Percentiles rank a stretch among this genome's conserved stretches.
These are phyloP conservation scores for Colletotrichum scovillei DNA, from an alignment of 2,329 filamentous ascomycete genomes.

Conservation along the genomic window DNA sequence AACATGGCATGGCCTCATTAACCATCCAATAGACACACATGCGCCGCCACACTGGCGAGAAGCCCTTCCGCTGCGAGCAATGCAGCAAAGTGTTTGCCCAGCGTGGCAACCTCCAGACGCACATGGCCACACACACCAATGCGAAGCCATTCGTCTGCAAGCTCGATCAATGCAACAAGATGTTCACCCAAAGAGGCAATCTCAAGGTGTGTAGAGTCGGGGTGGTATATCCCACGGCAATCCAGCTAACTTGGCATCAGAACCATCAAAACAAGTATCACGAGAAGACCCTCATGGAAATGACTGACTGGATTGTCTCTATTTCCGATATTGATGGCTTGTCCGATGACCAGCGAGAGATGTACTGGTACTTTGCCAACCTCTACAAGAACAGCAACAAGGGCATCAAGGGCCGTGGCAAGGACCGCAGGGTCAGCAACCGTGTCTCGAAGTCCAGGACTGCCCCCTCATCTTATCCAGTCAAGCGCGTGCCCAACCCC, in stretches of 20 bases:
- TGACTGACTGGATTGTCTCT: constrained; percentile 78
- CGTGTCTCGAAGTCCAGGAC: constrained; percentile 39
- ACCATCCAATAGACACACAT: constrained; percentile 75
- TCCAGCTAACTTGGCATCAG: constrained; percentile 51
- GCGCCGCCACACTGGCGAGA: constrained; percentile 87
- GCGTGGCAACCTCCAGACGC: constrained; percentile 85
- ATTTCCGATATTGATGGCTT: constrained; percentile 72
- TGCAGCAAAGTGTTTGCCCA: constrained; percentile 89
- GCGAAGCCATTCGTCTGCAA: constrained; percentile 84
- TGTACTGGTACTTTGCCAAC: constrained; percentile 85
- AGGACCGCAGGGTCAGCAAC: constrained; percentile 75
- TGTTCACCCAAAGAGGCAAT: constrained; percentile 91
- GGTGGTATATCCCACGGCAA: not conserved
- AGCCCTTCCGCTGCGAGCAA: constrained; percentile 81
- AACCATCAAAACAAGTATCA: constrained; percentile 97
- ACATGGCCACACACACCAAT: constrained; percentile 83
- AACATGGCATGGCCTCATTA: not conserved
- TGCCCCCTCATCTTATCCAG: constrained; percentile 29
- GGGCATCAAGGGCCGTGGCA: constrained; percentile 95
- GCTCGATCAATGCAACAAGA: constrained; percentile 86
- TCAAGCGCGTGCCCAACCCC: constrained; percentile 30
- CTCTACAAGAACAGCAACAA: constrained; percentile 99
- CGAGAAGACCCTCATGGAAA: constrained; percentile 73
- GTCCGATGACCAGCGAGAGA: constrained; percentile 75
- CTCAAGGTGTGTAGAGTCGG: constrained; percentile 73